Percentiles rank a stretch among this genome's conserved stretches.
These are phyloP conservation scores for Gloeostereum incarnatum DNA, from an alignment of 768 basidiomycete genomes.

Conservation along the genomic window DNA sequence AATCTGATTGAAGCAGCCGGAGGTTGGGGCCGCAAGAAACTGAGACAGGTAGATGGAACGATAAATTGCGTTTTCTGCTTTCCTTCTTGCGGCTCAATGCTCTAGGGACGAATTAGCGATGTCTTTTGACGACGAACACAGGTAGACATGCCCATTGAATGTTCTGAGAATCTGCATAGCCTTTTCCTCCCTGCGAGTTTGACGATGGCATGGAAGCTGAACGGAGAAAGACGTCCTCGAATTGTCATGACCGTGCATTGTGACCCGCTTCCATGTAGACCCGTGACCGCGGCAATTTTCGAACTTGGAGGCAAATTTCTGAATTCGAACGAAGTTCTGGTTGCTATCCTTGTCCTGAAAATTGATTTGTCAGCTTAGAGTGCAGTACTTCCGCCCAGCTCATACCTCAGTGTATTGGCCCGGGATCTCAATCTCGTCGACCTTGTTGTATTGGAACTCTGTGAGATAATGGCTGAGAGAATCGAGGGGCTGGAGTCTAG, in stretches of 20 bases:
- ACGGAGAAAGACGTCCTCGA: slow-evolving; percentile 86
- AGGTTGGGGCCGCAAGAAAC: slow-evolving; percentile 77
- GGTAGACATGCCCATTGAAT: slow-evolving; percentile 68
- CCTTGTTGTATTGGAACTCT: slow-evolving; percentile 96
- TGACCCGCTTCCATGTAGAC: slow-evolving; percentile 83
- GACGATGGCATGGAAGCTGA: slow-evolving; percentile 78
- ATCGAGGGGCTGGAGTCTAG: slow-evolving; percentile 79
- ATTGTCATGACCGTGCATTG: slow-evolving; percentile 84
- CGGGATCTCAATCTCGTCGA: slow-evolving; percentile 97
- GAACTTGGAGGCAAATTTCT: slow-evolving; percentile 83
- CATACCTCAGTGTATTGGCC: slow-evolving; percentile 97
- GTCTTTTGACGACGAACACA: slow-evolving; percentile 1
- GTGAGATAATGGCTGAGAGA: slow-evolving; percentile 86
- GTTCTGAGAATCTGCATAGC: slow-evolving; percentile 90
- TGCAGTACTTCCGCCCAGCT: slow-evolving; percentile 7
- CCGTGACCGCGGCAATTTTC: slow-evolving; percentile 86
- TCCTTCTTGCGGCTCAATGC: slow-evolving; percentile 85
- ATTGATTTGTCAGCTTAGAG: background rate
- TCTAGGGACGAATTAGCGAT: slow-evolving; percentile 26
- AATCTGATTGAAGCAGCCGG: slow-evolving; percentile 85
- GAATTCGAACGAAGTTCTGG: slow-evolving; percentile 83
- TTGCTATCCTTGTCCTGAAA: slow-evolving; percentile 91
- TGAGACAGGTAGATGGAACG: slow-evolving; percentile 85
- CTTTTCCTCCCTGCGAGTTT: slow-evolving; percentile 86
- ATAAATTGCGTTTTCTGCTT: slow-evolving; percentile 81